Base-by-base conservation (phyloP, 106 monocot species). In the Ottelia alismoides region DNA sequence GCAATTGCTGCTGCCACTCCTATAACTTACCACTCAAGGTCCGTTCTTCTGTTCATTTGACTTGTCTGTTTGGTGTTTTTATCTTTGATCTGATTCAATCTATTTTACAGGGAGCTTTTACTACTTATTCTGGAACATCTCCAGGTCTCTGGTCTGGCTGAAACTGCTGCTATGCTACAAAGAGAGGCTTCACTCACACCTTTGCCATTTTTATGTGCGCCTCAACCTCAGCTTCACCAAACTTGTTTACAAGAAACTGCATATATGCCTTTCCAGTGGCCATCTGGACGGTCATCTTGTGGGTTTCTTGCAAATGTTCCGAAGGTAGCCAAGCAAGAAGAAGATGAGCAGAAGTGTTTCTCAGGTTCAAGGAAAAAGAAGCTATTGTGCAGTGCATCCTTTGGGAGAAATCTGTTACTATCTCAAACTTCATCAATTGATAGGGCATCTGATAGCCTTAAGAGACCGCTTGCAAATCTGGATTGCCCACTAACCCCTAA, bases 1-100 rank as follows among this genome's bases (percentile, higher is more conserved):
- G 82, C 88, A 50, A 89, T 96, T 65, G 96, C 96, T 68, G 88
- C 96, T 57, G 88, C 96, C 18, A 96, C 96, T 56, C 88, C 96
- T 48, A 85, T 96, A 40, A 76, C 88, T 18, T 96, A 96, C 55
- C 81, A 88, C 55, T 84, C 88, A 32, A 88, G 80, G 92, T 93
- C 45, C 17, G 7, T 19, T 0, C 31, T 25, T 49, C 35, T 40
- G 26, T 43, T 51, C 2, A n/a, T 57, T 10, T 17, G 11, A 2
- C 4, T 25, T 46, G 10, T 27, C 9, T 2, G 58, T 49, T 31
- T 12, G 5, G 45, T 2, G 25, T 48, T 28, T 3, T 55, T 30
- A 30, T 30, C 28, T 17, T 47, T 20, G 20, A 47, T 47, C 46
- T 47, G 18, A 27, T 44, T 56, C 25, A 62, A 43, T 40, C 4